Conservation (phyloP, 2,329 filamentous ascomycete genomes). For the Lecanoromycetidae sp. region DNA sequence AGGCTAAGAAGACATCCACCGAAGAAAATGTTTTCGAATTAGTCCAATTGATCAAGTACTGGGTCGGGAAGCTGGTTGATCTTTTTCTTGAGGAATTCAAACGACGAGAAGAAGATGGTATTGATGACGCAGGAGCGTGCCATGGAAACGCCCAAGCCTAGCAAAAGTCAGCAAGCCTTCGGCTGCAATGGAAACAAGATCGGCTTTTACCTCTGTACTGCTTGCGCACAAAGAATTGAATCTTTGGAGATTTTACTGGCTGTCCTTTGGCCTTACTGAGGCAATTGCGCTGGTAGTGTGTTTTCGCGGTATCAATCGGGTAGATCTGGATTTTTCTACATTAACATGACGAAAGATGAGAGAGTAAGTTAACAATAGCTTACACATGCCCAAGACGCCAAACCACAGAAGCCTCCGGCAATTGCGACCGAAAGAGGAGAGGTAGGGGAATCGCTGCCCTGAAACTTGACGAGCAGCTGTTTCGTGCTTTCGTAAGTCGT, state of each 20-base stretch:
- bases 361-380: too few species aligned
- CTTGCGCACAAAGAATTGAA: slow-evolving; percentile 62
- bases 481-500: slow-evolving; percentile 82
- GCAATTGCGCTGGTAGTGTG: slow-evolving; percentile 72
- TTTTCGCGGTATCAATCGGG: slow-evolving; percentile 72
- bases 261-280: slow-evolving; percentile 57
- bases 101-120: slow-evolving; percentile 80
- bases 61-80: slow-evolving; percentile 29
- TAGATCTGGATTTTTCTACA: too few species aligned
- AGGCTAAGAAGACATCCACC: not conserved
- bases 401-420: slow-evolving; percentile 68
- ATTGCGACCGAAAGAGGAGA: slow-evolving; percentile 67
- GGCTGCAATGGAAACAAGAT: not conserved
- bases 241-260: slow-evolving; percentile 52
- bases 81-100: slow-evolving; percentile 63
- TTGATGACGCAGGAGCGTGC: slow-evolving; percentile 70
- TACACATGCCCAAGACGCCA: slow-evolving; percentile 74
- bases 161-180: slow-evolving; percentile 22
- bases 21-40: not conserved
- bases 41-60: not conserved
- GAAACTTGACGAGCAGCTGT: slow-evolving; percentile 64
- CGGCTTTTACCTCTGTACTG: slow-evolving; percentile 59
- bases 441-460: slow-evolving; percentile 58
- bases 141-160: slow-evolving; percentile 64
- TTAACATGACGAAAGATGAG: too few species aligned